Evolutionary conservation across 352 stramenopile species (phyloP).

Genomic region (Globisporangium middletonii): DNA sequence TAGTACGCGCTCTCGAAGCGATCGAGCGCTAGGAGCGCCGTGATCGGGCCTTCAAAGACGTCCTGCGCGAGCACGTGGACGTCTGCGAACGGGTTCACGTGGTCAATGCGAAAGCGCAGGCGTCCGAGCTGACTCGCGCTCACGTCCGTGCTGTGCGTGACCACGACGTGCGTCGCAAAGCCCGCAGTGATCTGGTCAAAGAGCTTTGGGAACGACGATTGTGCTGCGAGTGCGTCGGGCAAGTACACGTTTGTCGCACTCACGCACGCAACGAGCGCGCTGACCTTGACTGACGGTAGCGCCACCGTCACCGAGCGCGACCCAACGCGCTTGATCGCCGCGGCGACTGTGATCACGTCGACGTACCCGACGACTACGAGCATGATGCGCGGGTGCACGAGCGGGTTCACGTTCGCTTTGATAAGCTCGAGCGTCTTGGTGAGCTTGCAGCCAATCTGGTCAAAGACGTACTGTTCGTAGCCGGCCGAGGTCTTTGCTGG

Average conservation of each 20-base stretch:
- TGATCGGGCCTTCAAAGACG: conserved; percentile 58
- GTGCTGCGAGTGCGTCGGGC: conserved; percentile 26
- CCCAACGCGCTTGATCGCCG: conserved; percentile 27
- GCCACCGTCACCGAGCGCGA: background rate
- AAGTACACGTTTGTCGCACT: conserved; percentile 50
- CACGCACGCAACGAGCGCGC: conserved; percentile 42
- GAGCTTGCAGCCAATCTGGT: conserved; percentile 20
- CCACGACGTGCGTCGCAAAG: conserved; percentile 56
- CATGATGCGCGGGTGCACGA: conserved; percentile 40
- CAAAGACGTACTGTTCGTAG: conserved; percentile 22
- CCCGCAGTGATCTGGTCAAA: conserved; percentile 64
- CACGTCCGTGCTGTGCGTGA: conserved; percentile 53
- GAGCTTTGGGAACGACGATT: conserved; percentile 48
- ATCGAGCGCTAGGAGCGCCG: conserved; percentile 43
- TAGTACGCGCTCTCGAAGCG: conserved; percentile 59
- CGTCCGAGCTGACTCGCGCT: conserved; percentile 27
- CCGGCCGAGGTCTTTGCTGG: background rate
- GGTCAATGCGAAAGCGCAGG: conserved; percentile 60
- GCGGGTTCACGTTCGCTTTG: conserved; percentile 10
- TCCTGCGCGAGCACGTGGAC: conserved; percentile 55
- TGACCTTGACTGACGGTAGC: conserved; percentile 31
- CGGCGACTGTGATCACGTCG: conserved; percentile 39
- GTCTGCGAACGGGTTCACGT: conserved; percentile 66
- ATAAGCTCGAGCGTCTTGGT: conserved; percentile 16
- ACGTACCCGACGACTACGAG: conserved; percentile 51